Conservation (phyloP, 176 grass and related monocot species). For the Pharus latifolius region DNA sequence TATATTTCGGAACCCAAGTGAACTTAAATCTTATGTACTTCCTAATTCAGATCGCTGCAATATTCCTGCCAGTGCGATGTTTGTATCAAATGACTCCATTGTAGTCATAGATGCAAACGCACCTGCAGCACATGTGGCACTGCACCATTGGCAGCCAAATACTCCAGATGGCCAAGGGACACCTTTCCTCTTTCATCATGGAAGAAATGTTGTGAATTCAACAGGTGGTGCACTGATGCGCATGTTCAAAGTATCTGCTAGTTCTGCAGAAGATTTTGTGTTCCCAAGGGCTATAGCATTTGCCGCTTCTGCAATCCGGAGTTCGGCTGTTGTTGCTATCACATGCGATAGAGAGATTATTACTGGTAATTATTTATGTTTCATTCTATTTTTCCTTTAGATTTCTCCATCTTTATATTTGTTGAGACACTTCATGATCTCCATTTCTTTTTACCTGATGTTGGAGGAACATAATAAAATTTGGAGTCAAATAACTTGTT, state of each 20-base stretch:
- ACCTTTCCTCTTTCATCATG: conserved; percentile 91
- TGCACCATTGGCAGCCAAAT: conserved; percentile 95
- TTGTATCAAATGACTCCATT: conserved; percentile 78
- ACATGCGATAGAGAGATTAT: conserved; percentile 85
- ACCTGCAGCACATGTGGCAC: conserved; percentile 77
- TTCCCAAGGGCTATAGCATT: conserved; percentile 92
- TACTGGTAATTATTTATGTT: conserved; percentile 61
- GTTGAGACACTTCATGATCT: not conserved
- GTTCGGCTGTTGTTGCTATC: conserved; percentile 75
- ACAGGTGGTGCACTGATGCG: conserved; percentile 76
- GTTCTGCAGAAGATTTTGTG: conserved; percentile 56
- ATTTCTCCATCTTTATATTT: conserved; percentile 1
- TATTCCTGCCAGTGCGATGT: conserved; percentile 74
- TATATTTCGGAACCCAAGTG: conserved; percentile 92
- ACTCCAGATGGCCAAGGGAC: conserved; percentile 94
- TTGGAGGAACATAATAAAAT: too few species aligned
- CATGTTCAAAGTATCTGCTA: conserved; percentile 79
- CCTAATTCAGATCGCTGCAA: conserved; percentile 91
- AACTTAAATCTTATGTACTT: conserved; percentile 73
- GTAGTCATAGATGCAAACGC: conserved; percentile 67
- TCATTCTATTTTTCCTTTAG: conserved; percentile 1
- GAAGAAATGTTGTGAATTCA: conserved; percentile 47
- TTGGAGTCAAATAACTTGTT: too few species aligned
- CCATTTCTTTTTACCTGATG: not conserved
- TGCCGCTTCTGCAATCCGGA: conserved; percentile 53